Evolutionary conservation across 345 rosid species (phyloP), one percentile per base, ranked within the genome.

Genomic region (Physaria fendleri): DNA sequence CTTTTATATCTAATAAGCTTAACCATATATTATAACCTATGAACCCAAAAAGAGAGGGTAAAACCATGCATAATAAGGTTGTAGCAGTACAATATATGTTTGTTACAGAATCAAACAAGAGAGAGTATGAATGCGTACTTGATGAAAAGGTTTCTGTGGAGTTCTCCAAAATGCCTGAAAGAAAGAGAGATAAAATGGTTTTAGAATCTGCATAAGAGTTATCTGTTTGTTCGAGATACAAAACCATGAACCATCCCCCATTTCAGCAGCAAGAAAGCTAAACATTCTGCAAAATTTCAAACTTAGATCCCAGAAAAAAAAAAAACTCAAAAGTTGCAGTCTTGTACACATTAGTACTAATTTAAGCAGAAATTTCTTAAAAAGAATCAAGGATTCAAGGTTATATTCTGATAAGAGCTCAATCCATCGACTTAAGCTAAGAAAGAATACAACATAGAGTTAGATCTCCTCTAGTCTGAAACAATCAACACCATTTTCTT

Each of bases 141-240:
- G 94, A 33, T 94, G 87, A 71, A 87, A 90, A 14, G 95, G 97
- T 77, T 87, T 90, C 64, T 83, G 84, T 32, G 91, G 95, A 75
- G 94, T 85, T 45, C 97, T 78, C 91, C 91, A 83, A 70, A 90
- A 90, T 32, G 95, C 90, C 97, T 81, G 73, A 48, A 52, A 52
- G 6, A 5, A 5, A 11, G 13, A 52, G n/a, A n/a, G 16, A 33
- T n/a, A 32, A 7, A 33, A 7, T 20, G 8, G 4, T 28, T 6
- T 33, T 18, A 33, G 46, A 0, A 51, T 52, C 12, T 9, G 12
- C 2, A 1, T 33, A 43, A 34, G n/a, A 55, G 34, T n/a, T n/a
- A 30, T 30, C 2, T 7, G 7, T 33, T 23, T 85, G 95, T 65
- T 90, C 93, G 4, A 83, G 73, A 71, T 85, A 87, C 62, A 85